Evolutionary conservation across 1,284 basidiomycete species (phyloP), one percentile per base, ranked within the genome.

Genomic region (Trametes versicolor): DNA sequence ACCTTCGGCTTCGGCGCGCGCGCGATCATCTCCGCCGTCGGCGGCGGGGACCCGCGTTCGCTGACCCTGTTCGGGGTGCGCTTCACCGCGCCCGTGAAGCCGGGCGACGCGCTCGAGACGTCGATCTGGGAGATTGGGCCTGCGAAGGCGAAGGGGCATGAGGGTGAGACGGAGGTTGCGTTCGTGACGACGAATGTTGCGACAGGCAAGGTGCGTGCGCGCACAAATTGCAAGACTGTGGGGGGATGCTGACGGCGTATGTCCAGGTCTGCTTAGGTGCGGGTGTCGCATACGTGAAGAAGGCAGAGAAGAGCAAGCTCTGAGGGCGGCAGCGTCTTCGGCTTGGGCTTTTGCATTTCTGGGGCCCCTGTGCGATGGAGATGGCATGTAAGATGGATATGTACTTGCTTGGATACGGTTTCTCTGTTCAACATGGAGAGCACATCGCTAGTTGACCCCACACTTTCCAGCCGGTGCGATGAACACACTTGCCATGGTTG

Each of bases 61-160:
- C 80, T 95, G 65, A 87, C 83, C 65, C 83, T 87, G 72, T 90
- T 91, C 71, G 88, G 89, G 8, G 88, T 85, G 41, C 82, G 91
- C 39, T 95, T 95, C 80, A 93, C 92, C 0, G 83, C 90, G 2
- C 93, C 93, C 37, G 92, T 95, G 12, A 88, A 86, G 74, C 93
- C 92, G 15, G 93, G 93, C 0, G 92, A 93, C 73, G 83, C 82
- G 54, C 83, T 95, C 39, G 90, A 95, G 82, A 94, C 92, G 2
- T 81, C 83, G 39, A 85, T 89, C 47, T 95, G 93, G 93, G 90
- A 92, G 70, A 81, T 92, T 4, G 91, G 90, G 0, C 76, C 83
- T 12, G 63, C 56, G 27, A 50, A 39, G 25, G 64, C 54, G 32
- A 15, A n/a, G 34, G 89, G 88, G 6, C 87, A 87, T 0, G 80